Conservation (phyloP, 805 yeast species). For the Myxozyma mucilagina region DNA sequence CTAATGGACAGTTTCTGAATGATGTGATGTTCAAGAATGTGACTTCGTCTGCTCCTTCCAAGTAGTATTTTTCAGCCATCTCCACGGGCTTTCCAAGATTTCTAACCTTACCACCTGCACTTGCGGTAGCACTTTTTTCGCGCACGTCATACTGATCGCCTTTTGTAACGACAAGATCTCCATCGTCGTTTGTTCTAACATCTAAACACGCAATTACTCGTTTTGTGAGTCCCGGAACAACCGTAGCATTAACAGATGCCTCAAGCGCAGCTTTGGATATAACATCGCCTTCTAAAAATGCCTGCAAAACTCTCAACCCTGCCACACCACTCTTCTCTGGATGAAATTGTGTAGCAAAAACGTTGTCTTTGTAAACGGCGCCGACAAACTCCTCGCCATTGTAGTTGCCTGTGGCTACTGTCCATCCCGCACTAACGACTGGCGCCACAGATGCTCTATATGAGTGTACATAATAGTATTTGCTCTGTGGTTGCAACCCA, state of each 20-base stretch:
- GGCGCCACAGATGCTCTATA: constrained; percentile 64
- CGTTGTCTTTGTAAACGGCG: constrained; percentile 70
- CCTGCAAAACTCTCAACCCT: constrained; percentile 73
- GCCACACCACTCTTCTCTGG: constrained; percentile 98
- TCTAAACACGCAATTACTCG: constrained; percentile 95
- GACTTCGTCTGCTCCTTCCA: constrained; percentile 96
- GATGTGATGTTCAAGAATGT: constrained; percentile 95
- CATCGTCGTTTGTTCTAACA: constrained; percentile 91
- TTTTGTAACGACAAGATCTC: constrained; percentile 95
- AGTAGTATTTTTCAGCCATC: constrained; percentile 83
- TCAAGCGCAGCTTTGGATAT: neutral
- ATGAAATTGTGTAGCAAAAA: constrained; percentile 96
- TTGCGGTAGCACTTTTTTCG: constrained; percentile 50
- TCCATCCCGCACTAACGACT: constrained; percentile 59
- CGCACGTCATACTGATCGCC: constrained; percentile 99
- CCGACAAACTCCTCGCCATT: constrained; percentile 81
- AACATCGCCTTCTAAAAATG: constrained; percentile 58
- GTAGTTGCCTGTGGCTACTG: constrained; percentile 67
- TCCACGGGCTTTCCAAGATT: constrained; percentile 96
- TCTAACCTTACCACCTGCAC: constrained; percentile 63
- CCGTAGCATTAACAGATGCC: neutral
- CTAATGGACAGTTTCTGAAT: constrained; percentile 88
- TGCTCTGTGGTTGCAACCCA: constrained; percentile 63
- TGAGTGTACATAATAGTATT: constrained; percentile 94
- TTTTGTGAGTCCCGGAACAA: constrained; percentile 65